Evolutionary conservation across 805 yeast genomes (phyloP).

Genomic region (Barnettozyma siamensis): DNA sequence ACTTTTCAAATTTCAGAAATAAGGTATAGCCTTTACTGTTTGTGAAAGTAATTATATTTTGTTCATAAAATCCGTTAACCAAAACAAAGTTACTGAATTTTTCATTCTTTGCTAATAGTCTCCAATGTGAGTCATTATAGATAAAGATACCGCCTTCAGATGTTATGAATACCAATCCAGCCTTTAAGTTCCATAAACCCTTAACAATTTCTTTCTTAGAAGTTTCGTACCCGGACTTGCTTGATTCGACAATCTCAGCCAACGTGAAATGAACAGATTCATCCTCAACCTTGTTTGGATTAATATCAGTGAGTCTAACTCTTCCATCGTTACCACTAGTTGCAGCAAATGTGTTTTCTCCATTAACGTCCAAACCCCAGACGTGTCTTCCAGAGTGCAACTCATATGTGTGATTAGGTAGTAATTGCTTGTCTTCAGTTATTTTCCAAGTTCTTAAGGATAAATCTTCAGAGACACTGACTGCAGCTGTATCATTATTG

Average conservation of each 20-base stretch:
- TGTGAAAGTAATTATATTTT: slow-evolving; percentile 31
- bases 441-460: slow-evolving; percentile 76
- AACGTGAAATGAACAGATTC: slow-evolving; percentile 27
- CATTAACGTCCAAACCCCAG: slow-evolving; percentile 70
- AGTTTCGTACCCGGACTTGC: slow-evolving; percentile 23
- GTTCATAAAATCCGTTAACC: slow-evolving; percentile 35
- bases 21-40: slow-evolving; percentile 38
- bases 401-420: slow-evolving; percentile 41
- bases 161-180: slow-evolving; percentile 48
- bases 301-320: slow-evolving; percentile 55
- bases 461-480: slow-evolving; percentile 84
- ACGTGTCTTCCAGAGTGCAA: slow-evolving; percentile 81
- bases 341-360: slow-evolving; percentile 44
- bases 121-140: slow-evolving; percentile 25
- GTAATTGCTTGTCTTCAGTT: slow-evolving; percentile 19
- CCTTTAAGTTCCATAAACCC: slow-evolving; percentile 45
- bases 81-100: slow-evolving; percentile 36
- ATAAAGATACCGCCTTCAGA: slow-evolving; percentile 50
- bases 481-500: slow-evolving; percentile 31
- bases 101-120: slow-evolving; percentile 16
- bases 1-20: slow-evolving; percentile 35
- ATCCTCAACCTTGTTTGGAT: slow-evolving; percentile 27
- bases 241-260: slow-evolving; percentile 28
- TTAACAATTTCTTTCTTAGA: slow-evolving; percentile 52
- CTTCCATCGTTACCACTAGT: slow-evolving; percentile 96